Conservation (phyloP, 1,284 basidiomycete genomes). For the Coniophora puteana region DNA sequence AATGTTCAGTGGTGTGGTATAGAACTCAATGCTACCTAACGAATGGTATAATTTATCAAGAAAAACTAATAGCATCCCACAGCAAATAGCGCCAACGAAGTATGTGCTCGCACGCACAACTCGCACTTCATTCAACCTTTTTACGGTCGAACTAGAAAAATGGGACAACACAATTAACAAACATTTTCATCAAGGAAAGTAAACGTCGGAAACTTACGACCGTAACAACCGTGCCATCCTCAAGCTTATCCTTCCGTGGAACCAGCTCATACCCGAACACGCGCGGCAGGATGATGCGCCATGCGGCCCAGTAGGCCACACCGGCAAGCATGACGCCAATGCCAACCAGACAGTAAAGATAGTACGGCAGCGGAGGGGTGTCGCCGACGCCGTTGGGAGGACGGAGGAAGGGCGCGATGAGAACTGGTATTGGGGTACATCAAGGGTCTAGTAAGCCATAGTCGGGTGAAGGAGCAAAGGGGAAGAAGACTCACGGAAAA, state of each 20-base stretch:
- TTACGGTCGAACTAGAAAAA: conserved; percentile 15
- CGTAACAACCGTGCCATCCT: conserved; percentile 55
- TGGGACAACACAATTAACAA: neutral
- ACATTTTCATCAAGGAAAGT: neutral
- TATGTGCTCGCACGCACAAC: no score
- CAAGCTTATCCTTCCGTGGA: conserved; percentile 42
- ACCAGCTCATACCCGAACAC: conserved; percentile 47
- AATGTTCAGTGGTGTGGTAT: no score
- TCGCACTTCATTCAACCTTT: conserved; percentile 15
- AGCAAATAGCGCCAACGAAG: no score
- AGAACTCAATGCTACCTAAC: no score
- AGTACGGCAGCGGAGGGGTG: conserved; percentile 57
- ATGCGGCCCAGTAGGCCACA: conserved; percentile 51
- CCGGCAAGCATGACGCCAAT: conserved; percentile 46
- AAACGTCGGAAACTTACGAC: conserved; percentile 34
- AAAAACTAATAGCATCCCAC: no score
- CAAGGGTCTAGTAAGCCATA: neutral
- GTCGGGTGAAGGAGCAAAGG: neutral
- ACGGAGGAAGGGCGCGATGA: conserved; percentile 52
- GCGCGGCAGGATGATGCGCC: conserved; percentile 47
- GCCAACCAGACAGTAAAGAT: conserved; percentile 56
- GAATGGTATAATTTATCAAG: no score
- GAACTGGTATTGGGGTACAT: conserved; percentile 30
- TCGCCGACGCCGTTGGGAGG: conserved; percentile 54
- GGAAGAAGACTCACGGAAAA: conserved; percentile 38